A percentile compares a stretch with the other conserved stretches of the same genome.
phyloP scores from a whole-genome alignment of 2,329 filamentous ascomycete genomes.

The Acephala macrosclerotiorum region DNA sequence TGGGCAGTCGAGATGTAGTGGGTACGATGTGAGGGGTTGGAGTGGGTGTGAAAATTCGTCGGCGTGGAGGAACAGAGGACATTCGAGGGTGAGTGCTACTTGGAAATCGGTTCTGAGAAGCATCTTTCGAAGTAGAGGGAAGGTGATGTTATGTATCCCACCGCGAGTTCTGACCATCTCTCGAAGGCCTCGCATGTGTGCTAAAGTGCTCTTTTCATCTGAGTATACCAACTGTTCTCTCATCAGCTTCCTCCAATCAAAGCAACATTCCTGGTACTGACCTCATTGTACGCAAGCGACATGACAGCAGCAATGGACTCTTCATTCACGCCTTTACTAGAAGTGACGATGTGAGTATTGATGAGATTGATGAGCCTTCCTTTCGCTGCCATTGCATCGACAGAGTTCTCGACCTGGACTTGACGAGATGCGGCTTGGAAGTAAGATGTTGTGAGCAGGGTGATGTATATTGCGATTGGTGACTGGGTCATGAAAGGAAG shows the following conservation, averaged over 20 bases:
- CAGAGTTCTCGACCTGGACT: constrained; percentile 32
- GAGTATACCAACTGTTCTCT: constrained; percentile 33
- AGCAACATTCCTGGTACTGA: constrained; percentile 27
- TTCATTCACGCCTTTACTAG: constrained; percentile 34
- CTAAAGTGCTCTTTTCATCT: constrained; percentile 41
- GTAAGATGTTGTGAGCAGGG: constrained; percentile 43
- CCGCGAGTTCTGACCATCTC: constrained; percentile 42
- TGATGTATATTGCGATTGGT: constrained; percentile 42
- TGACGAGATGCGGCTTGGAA: constrained; percentile 39
- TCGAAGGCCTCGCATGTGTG: constrained; percentile 44
- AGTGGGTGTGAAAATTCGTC: constrained; percentile 23
- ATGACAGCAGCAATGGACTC: constrained; percentile 43
- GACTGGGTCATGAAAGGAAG: constrained; percentile 45
- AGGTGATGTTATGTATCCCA: constrained; percentile 36
- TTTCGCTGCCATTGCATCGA: constrained; percentile 41
- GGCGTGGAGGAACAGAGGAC: constrained; percentile 39
- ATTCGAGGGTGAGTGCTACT: constrained; percentile 43
- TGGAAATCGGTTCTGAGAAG: constrained; percentile 44
- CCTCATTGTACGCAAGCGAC: constrained; percentile 44
- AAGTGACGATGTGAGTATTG: constrained; percentile 37
- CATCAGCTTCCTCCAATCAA: constrained; percentile 14
- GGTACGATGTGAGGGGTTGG: constrained; percentile 28
- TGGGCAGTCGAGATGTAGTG: constrained; percentile 37
- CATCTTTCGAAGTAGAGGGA: constrained; percentile 31
- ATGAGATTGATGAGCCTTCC: constrained; percentile 41